Evolutionary conservation across 1,284 basidiomycete species (phyloP), one percentile per base, ranked within the genome.

Genomic region (Sanghuangporus baumii): DNA sequence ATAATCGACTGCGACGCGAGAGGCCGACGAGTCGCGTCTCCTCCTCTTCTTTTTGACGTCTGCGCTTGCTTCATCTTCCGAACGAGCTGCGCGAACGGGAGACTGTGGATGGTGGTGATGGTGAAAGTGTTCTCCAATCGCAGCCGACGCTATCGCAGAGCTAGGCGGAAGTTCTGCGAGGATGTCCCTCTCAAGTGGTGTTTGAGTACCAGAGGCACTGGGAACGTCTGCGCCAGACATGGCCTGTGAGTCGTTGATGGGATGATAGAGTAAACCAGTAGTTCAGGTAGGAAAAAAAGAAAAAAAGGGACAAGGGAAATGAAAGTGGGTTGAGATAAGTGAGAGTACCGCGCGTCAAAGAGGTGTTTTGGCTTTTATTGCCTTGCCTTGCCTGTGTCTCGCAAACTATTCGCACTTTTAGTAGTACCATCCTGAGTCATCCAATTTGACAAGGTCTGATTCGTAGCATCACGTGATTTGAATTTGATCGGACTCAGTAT

Each of bases 1-100:
- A 31, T 63, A 50, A 47, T 65, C 64, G 14, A 65, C 20, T 5
- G 58, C 61, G 40, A 65, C 64, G 41, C 52, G 63, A 6, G 64
- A 65, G 6, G 57, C 41, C 43, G 48, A 48, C 3, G 61, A 63
- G 26, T 31, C 60, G 8, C 57, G 46, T 2, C 57, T 34, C n/a
- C 18, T 54, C 43, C 23, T 46, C 31, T 20, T 40, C 31, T 41
- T 16, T 43, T 50, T 16, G 11, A 38, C 18, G 6, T 16, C 20
- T 41, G 14, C 31, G n/a, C 23, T 9, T n/a, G 6, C 50, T 23
- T 1, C 18, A 23, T 16, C 50, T 51, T 23, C 43, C 16, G 52
- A 20, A 6, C 38, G 3, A 14, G 23, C 7, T 61, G 18, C 12
- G 8, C 38, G 14, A 38, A n/a, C 6, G 14, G 16, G 23, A 8